These are phyloP conservation scores for Drechslerella coelobrocha DNA, from an alignment of 2,329 filamentous ascomycete genomes.

Conservation along the genomic window DNA sequence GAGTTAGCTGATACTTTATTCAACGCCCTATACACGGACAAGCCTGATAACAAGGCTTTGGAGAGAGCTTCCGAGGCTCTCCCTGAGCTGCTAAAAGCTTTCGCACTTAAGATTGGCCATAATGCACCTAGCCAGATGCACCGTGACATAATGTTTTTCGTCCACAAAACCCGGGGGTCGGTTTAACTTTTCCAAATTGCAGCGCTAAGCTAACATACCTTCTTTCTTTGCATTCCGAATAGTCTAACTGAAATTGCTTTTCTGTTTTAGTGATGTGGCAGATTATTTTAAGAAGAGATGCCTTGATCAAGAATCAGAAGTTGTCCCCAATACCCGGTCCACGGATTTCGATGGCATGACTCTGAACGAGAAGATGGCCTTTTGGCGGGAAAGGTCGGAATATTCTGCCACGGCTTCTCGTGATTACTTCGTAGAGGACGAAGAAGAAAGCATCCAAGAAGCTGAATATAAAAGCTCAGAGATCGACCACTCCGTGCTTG, in stretches of 20 bases:
- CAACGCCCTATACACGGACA: not conserved
- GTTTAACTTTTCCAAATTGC: not conserved
- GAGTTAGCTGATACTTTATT: constrained; percentile 17
- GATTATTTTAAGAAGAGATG: constrained; percentile 5
- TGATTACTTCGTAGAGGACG: not conserved
- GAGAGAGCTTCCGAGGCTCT: constrained; percentile 6
- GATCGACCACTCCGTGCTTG: not conserved
- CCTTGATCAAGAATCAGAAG: not conserved
- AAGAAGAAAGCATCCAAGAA: not conserved
- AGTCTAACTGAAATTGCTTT: not conserved
- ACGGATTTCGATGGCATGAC: not conserved
- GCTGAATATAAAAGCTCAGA: too few relatives aligned
- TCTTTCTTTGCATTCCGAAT: too few relatives aligned
- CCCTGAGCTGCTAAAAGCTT: constrained; percentile 16
- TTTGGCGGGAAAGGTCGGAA: constrained; percentile 4
- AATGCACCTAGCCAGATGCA: constrained; percentile 16
- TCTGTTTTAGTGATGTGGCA: not conserved
- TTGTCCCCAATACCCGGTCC: not conserved
- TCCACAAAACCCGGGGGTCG: constrained; percentile 14
- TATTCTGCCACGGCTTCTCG: not conserved
- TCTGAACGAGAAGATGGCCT: not conserved
- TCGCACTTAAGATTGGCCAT: constrained; percentile 27
- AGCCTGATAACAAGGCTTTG: not conserved
- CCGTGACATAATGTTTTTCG: constrained; percentile 26
- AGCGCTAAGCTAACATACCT: not conserved